Evolutionary conservation across 2,329 filamentous ascomycete genomes (phyloP), one percentile per base, ranked within the genome.

Genomic region (Sarocladium oryzae): DNA sequence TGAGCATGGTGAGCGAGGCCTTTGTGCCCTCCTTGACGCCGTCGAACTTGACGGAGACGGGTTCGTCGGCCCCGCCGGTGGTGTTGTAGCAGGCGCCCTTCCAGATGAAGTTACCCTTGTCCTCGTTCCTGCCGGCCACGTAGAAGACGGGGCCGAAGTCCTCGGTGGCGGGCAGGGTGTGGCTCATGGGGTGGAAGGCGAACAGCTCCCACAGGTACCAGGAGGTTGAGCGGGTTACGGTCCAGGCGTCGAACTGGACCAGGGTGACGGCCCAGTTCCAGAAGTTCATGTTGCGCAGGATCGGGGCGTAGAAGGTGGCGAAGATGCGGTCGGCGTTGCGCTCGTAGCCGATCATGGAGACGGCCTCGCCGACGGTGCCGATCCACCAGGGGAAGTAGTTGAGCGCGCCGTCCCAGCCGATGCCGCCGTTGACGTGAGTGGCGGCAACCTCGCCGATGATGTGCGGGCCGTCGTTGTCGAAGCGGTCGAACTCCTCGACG

Each of bases 281-380:
- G 21, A 68, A 61, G 61, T 78, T 73, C 59, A 77, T 65, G 59
- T 73, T 75, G 52, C 72, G 67, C n/a, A 77, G 62, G 2, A 74
- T 68, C 1, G 74, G 74, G 0, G 74, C 72, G 66, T 78, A 80
- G 50, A 73, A 69, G 1, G 75, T 73, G 6, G 77, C 78, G 2
- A 74, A 72, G 40, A 84, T 73, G 18, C 75, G 72, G 57, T 84
- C 79, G 3, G 74, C 72, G 64, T 86, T 86, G 52, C 83, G 73
- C 70, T 87, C 84, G 26, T 79, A 78, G 16, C 82, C 79, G 55
- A 86, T 72, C 15, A 86, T 69, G 51, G 77, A 82, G n/a, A 87
- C 72, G 21, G 81, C 82, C 61, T 87, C 84, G 13, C 76, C 76
- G 2, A 87, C 78, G 8, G 77, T 71, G 23, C 80, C 82, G 48